phyloP scores from a whole-genome alignment of 1,139 yeast genomes.

The Debaryomyces coudertii region DNA sequence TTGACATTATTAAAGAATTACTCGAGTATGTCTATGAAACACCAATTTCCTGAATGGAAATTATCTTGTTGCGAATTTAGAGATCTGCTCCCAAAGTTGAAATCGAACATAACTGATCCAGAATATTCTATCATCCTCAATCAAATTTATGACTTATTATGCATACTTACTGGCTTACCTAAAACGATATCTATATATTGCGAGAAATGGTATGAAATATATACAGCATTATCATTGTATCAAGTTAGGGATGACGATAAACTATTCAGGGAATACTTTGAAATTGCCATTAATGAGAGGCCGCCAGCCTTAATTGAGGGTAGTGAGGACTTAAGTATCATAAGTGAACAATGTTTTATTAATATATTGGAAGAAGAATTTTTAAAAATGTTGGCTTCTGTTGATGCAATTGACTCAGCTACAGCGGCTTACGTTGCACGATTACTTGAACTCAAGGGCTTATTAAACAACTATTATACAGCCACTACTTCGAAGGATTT shows the following conservation, averaged over 20 bases:
- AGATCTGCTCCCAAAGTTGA: slow-evolving; percentile 38
- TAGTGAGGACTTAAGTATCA: slow-evolving; percentile 32
- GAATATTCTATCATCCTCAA: slow-evolving; percentile 31
- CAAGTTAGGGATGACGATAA: slow-evolving; percentile 53
- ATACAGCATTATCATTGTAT: slow-evolving; percentile 61
- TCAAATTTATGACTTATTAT: slow-evolving; percentile 47
- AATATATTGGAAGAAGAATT: slow-evolving; percentile 62
- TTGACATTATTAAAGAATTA: slow-evolving; percentile 42
- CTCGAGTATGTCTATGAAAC: slow-evolving; percentile 43
- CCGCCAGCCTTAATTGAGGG: slow-evolving; percentile 30
- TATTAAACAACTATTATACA: slow-evolving; percentile 52
- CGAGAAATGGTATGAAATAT: slow-evolving; percentile 72
- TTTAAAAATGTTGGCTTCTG: slow-evolving; percentile 59
- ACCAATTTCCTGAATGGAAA: slow-evolving; percentile 55
- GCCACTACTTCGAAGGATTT: slow-evolving; percentile 18
- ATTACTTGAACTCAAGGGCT: slow-evolving; percentile 65
- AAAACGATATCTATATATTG: slow-evolving; percentile 52
- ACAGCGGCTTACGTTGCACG: slow-evolving; percentile 70
- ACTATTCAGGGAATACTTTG: slow-evolving; percentile 38
- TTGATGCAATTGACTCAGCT: slow-evolving; percentile 66
- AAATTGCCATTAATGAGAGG: slow-evolving; percentile 35
- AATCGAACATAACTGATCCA: slow-evolving; percentile 22
- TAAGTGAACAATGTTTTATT: slow-evolving; percentile 60
- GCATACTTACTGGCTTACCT: slow-evolving; percentile 57
- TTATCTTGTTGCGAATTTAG: slow-evolving; percentile 52